phyloP scores from a whole-genome alignment of 371 early-diverging fungal species.

The Smittium culicis region DNA sequence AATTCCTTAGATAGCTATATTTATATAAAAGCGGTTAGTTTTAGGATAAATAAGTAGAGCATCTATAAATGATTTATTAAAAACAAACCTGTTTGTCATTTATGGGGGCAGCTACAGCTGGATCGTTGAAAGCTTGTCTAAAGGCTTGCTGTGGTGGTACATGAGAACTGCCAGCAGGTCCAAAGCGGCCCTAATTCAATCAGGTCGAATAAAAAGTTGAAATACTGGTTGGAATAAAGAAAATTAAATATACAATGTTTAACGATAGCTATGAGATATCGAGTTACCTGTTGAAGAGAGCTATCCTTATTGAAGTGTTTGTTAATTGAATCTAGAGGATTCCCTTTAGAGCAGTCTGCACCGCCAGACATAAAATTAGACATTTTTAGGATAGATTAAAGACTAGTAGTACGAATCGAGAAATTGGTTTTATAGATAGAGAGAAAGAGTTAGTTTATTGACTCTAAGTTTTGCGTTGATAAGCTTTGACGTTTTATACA shows the following conservation, averaged over 20 bases:
- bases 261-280: no score
- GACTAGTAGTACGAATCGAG: neutral
- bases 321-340: conserved; percentile 56
- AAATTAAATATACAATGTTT: conserved; percentile 17
- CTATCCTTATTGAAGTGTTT: conserved; percentile 65
- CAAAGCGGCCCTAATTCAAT: conserved; percentile 45
- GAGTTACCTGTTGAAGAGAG: conserved; percentile 53
- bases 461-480: no score
- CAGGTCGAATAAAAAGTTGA: neutral
- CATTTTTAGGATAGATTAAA: conserved; percentile 28
- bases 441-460: neutral
- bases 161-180: conserved; percentile 26
- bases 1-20: conserved; percentile 18
- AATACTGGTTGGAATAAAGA: neutral
- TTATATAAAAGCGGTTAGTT: neutral
- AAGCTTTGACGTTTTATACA: no score
- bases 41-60: neutral
- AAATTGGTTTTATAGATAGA: neutral
- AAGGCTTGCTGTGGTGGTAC: conserved; percentile 34
- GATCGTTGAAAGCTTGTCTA: conserved; percentile 36
- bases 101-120: conserved; percentile 18
- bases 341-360: conserved; percentile 66
- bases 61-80: neutral
- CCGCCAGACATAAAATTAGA: conserved; percentile 38
- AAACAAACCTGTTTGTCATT: conserved; percentile 20